Evolutionary conservation across 2,329 filamentous ascomycete genomes (phyloP).

Genomic region (Tolypocladium album): DNA sequence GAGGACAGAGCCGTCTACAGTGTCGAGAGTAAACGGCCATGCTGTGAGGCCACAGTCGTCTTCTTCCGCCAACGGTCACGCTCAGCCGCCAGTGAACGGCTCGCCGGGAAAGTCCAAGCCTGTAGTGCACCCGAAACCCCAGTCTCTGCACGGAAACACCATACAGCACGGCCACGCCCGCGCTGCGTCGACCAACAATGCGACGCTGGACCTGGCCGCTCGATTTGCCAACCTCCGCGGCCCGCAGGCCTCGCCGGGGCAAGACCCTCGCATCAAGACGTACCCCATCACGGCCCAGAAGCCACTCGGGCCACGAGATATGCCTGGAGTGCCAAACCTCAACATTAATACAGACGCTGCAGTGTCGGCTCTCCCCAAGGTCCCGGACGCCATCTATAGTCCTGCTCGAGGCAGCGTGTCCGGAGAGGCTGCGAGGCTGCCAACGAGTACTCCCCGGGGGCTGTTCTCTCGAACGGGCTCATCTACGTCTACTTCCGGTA

Average conservation of each 20-base stretch:
- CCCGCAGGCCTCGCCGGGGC: constrained; percentile 26
- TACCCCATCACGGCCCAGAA: constrained; percentile 30
- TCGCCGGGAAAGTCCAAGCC: constrained; percentile 28
- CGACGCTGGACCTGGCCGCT: constrained; percentile 38
- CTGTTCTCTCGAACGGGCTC: constrained; percentile 53
- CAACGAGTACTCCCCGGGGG: constrained; percentile 52
- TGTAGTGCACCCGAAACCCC: constrained; percentile 54
- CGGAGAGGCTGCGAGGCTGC: constrained; percentile 52
- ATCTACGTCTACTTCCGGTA: constrained; percentile 24
- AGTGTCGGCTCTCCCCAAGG: constrained; percentile 52
- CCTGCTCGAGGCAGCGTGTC: constrained; percentile 63
- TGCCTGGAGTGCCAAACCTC: constrained; percentile 33
- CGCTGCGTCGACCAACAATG: constrained; percentile 14
- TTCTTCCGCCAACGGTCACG: constrained; percentile 2
- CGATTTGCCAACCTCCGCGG: constrained; percentile 48
- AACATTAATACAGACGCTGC: constrained; percentile 38
- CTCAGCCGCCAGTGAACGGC: constrained; percentile 7
- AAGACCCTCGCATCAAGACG: constrained; percentile 43
- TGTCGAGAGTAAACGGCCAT: constrained; percentile 6
- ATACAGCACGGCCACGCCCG: constrained; percentile 21
- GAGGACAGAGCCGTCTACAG: constrained; percentile 7
- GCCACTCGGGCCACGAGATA: constrained; percentile 38
- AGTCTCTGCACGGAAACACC: constrained; percentile 52
- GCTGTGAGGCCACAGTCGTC: neutral
- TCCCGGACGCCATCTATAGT: constrained; percentile 67